phyloP scores from a whole-genome alignment of 2,329 filamentous ascomycete species.

The Aspergillus pseudotamarii region DNA sequence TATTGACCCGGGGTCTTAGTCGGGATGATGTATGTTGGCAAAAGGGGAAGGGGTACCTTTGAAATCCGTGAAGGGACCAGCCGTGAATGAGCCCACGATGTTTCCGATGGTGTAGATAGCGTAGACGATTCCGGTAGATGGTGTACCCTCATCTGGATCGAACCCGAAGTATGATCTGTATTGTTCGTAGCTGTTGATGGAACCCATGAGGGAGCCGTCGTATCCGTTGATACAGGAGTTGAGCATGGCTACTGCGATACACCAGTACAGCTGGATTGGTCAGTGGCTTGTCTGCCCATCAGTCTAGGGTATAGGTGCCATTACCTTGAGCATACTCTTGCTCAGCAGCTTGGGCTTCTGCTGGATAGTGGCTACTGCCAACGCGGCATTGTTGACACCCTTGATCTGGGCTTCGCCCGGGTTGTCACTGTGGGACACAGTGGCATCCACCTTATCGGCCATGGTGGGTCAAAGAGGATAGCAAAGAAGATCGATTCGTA shows the following conservation, averaged over 20 bases:
- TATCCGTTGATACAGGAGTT: slow-evolving; percentile 54
- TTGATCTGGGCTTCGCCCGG: slow-evolving; percentile 18
- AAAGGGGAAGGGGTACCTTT: slow-evolving; percentile 24
- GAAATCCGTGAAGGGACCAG: slow-evolving; percentile 48
- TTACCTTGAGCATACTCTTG: slow-evolving; percentile 49
- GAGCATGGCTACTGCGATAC: slow-evolving; percentile 46
- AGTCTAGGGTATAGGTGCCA: neutral
- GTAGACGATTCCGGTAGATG: slow-evolving; percentile 50
- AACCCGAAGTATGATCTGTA: slow-evolving; percentile 51
- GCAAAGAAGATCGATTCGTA: neutral
- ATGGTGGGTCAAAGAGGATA: neutral
- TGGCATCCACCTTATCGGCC: neutral
- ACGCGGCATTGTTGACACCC: slow-evolving; percentile 30
- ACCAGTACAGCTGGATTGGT: slow-evolving; percentile 42
- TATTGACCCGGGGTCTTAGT: neutral
- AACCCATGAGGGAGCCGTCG: slow-evolving; percentile 54
- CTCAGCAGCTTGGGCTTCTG: slow-evolving; percentile 41
- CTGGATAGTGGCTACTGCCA: slow-evolving; percentile 35
- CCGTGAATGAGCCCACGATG: slow-evolving; percentile 50
- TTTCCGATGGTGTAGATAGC: slow-evolving; percentile 55
- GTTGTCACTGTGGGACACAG: slow-evolving; percentile 5
- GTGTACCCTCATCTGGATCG: slow-evolving; percentile 40
- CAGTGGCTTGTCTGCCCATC: neutral
- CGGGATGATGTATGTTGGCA: neutral
- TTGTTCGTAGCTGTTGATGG: slow-evolving; percentile 51